A percentile compares a stretch with the other conserved stretches of the same genome.
phyloP scores from a whole-genome alignment of 1,139 yeast species.

The Yamadazyma diospyri region DNA sequence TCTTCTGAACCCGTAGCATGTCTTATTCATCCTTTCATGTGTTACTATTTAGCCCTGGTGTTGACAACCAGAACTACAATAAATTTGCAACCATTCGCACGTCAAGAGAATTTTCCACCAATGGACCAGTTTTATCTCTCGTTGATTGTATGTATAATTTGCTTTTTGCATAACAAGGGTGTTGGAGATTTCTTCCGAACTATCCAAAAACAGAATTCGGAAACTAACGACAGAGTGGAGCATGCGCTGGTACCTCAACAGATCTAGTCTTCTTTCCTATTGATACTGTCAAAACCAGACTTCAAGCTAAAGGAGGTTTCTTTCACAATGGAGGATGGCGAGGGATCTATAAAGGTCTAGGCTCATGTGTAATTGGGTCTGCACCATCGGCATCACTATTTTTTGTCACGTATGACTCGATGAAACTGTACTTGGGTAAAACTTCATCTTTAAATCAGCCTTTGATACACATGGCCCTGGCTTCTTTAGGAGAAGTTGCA shows the following conservation, averaged over 20 bases:
- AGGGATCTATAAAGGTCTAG: constrained; percentile 89
- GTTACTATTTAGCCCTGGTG: too few species aligned
- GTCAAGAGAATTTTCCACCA: constrained; percentile 2
- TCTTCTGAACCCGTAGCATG: too few species aligned
- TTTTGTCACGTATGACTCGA: constrained; percentile 81
- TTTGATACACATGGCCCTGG: constrained; percentile 76
- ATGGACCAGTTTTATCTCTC: constrained; percentile 11
- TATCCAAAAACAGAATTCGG: too few species aligned
- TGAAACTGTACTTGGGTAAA: constrained; percentile 40
- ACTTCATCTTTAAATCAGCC: constrained; percentile 1
- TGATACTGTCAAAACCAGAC: constrained; percentile 88
- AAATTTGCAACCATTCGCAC: too few species aligned
- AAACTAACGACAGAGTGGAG: constrained; percentile 89
- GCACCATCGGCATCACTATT: constrained; percentile 93
- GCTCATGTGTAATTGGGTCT: constrained; percentile 90
- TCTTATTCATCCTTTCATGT: too few species aligned
- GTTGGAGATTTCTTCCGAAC: not conserved
- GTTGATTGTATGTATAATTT: constrained; percentile 13
- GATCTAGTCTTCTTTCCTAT: constrained; percentile 94
- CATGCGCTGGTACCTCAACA: constrained; percentile 93
- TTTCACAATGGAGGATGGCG: constrained; percentile 87
- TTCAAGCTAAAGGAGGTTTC: constrained; percentile 95
- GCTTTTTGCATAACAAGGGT: not conserved
- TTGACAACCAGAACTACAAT: too few species aligned
- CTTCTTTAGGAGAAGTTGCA: constrained; percentile 85